Base-by-base conservation (phyloP, 192 early-diverging fungal species). In the Linnemannia schmuckeri region DNA sequence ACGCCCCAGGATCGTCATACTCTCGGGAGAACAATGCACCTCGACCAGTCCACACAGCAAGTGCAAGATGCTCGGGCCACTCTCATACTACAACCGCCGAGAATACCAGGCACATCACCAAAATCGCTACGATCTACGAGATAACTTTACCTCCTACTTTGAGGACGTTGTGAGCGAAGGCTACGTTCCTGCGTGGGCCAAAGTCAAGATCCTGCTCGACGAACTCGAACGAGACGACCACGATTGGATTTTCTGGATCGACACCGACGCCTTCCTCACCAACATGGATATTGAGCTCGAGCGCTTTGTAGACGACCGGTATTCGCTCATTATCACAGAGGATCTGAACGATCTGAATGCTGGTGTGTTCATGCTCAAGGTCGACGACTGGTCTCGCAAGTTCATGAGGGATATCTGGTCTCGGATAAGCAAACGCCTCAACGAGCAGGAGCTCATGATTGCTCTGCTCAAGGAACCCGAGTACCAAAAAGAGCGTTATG, bases 161-260 rank as follows among this genome's bases (percentile, higher is more conserved):
- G 72, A 78, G 6, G 71, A 75, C n/a, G 72, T 74, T 0, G 41
- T 75, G 22, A n/a, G 15, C 0, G 3, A 75, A 38, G 76, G 77
- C 30, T 69, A 54, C 52, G 13, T 55, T 18, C 82, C 77, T 20
- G 72, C 74, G 38, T 79, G 76, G 77, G 69, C 57, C 37, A 85
- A 75, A 41, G 41, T 75, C 72, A 78, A 78, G 63, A 78, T 83
- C 40, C 27, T 74, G 33, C 27, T 75, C 12, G 76, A 83, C 27
- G 82, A 74, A 74, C 77, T 83, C 5, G 81, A 78, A n/a, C 52
- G 74, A 54, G 52, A 57, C 41, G 81, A 82, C 49, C 38, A 57
- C 55, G 91, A 91, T 27, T 93, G 92, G 91, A 47, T 91, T 15
- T 91, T 93, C 68, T 93, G 90, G 91, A 77, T 91, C 74, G 92